Conservation (phyloP, 345 rosid species). For the Eucalyptus tenuipes region DNA sequence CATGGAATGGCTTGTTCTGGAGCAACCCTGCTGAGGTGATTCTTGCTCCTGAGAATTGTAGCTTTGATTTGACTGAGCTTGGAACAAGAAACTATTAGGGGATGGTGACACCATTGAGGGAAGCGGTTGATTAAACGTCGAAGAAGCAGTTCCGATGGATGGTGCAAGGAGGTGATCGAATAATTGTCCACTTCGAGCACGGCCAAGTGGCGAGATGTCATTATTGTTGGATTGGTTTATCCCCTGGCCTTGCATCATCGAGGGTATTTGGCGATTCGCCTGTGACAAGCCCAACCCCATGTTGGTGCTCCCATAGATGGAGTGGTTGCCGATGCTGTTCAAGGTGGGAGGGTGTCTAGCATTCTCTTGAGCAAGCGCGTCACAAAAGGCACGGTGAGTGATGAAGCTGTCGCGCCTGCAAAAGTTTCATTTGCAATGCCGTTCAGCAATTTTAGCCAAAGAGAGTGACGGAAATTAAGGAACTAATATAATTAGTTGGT, state of each 20-base stretch:
- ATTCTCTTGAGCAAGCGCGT: slow-evolving; percentile 76
- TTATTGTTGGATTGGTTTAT: not conserved
- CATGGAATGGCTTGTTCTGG: not conserved
- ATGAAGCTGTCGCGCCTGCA: slow-evolving; percentile 77
- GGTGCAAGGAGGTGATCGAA: not conserved
- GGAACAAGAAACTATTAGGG: not conserved
- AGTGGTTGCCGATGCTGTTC: slow-evolving; percentile 23
- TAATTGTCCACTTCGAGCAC: not conserved
- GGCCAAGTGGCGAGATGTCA: not conserved
- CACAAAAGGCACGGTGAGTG: slow-evolving; percentile 78
- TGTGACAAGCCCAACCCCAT: slow-evolving; percentile 50
- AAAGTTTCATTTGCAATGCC: not conserved
- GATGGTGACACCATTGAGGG: not conserved
- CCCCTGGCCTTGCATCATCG: not conserved
- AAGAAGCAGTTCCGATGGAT: slow-evolving; percentile 1
- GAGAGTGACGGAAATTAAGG: not conserved
- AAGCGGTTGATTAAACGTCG: slow-evolving; percentile 36
- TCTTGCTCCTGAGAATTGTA: not conserved
- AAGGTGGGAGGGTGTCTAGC: slow-evolving; percentile 55
- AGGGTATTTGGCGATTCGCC: not conserved
- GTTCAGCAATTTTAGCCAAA: not conserved
- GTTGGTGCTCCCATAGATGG: slow-evolving; percentile 1
- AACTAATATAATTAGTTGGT: not conserved
- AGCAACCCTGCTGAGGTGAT: not conserved
- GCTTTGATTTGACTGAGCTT: not conserved